Percentiles rank a stretch among this genome's conserved stretches.
Conservation (phyloP, 257 asterid species). For the Solanum chmielewskii region DNA sequence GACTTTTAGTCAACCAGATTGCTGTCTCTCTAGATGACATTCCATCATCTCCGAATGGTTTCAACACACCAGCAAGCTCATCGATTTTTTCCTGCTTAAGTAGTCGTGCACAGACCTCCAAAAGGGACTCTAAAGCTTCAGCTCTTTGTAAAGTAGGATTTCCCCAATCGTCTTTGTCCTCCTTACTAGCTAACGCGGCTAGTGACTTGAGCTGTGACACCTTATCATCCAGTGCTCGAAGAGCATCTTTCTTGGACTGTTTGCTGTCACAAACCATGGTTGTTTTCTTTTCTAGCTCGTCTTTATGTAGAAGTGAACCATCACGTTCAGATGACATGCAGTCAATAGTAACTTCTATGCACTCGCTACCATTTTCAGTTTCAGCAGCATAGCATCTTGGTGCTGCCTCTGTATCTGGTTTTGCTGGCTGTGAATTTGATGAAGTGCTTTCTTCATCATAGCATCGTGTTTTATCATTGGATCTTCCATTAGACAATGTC, state of each 20-base stretch:
- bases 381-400: neutral
- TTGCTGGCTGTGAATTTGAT: neutral
- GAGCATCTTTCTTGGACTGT: conserved; percentile 18
- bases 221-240: conserved; percentile 9
- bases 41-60: conserved; percentile 74
- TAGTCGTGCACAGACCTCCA: conserved; percentile 70
- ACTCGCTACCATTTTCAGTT: conserved; percentile 6
- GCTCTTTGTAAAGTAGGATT: conserved; percentile 54
- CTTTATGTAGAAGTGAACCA: conserved; percentile 8
- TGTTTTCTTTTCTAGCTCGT: conserved; percentile 11
- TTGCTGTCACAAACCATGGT: neutral
- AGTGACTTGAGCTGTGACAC: conserved; percentile 6
- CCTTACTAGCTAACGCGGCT: conserved; percentile 17
- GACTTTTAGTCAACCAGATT: conserved; percentile 85
- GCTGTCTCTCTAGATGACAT: conserved; percentile 95
- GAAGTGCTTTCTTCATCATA: neutral
- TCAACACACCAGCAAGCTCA: conserved; percentile 76
- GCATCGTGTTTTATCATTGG: neutral
- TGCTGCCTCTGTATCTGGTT: neutral
- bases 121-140: conserved; percentile 84
- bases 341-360: conserved; percentile 2
- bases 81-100: conserved; percentile 83
- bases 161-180: conserved; percentile 18
- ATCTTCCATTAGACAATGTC: neutral
- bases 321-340: neutral